phyloP scores from a whole-genome alignment of 306 rosid species.

The Trifolium subterraneum region DNA sequence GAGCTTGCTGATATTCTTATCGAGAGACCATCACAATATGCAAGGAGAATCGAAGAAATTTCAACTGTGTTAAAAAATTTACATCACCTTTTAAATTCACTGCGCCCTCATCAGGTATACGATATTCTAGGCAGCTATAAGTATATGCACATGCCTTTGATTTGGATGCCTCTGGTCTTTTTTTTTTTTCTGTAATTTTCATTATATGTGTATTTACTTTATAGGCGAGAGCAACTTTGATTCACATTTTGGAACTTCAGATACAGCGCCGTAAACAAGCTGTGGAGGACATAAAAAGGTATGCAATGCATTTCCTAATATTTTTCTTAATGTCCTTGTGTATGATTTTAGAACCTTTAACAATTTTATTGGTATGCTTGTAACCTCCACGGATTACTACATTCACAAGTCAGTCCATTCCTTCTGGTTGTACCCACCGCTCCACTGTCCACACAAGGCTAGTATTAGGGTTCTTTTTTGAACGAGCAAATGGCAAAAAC shows the following conservation, averaged over 20 bases:
- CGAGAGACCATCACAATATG: conserved; percentile 93
- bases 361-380: background rate
- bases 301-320: conserved; percentile 6
- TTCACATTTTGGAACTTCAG: conserved; percentile 90
- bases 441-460: conserved; percentile 3
- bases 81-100: conserved; percentile 87
- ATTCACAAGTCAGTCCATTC: conserved; percentile 2
- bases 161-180: conserved; percentile 8
- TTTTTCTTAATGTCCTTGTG: conserved; percentile 12
- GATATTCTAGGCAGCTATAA: conserved; percentile 12
- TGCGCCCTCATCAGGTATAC: conserved; percentile 88
- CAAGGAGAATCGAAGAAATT: conserved; percentile 95
- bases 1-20: conserved; percentile 96
- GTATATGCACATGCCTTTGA: conserved; percentile 10
- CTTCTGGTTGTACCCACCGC: conserved; percentile 19
- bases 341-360: conserved; percentile 15
- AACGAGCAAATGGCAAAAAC: background rate
- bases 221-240: conserved; percentile 88
- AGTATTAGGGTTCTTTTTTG: background rate
- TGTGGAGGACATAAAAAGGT: conserved; percentile 94
- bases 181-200: conserved; percentile 14
- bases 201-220: conserved; percentile 34
- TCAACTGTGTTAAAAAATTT: conserved; percentile 90
- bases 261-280: conserved; percentile 89
- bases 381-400: background rate